Evolutionary conservation across 2,329 filamentous ascomycete genomes (phyloP).

Genomic region (Blastomyces silverae): DNA sequence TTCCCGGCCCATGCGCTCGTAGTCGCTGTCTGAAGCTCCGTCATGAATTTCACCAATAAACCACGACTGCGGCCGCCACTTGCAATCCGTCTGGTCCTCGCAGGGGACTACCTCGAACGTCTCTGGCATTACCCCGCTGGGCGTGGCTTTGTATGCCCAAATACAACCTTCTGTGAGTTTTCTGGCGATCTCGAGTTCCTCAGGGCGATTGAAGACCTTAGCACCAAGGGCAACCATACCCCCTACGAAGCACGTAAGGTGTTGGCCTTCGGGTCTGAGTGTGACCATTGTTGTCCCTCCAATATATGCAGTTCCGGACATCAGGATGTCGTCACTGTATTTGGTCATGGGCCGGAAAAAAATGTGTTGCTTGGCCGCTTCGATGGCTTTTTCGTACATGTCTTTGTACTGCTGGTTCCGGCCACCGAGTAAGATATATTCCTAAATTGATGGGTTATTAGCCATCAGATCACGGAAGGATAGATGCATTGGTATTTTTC

Average conservation of each 20-base stretch:
- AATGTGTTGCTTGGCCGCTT: constrained; percentile 63
- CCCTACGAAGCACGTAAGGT: constrained; percentile 50
- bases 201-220: constrained; percentile 45
- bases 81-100: constrained; percentile 17
- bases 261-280: constrained; percentile 42
- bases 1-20: constrained; percentile 13
- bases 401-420: constrained; percentile 56
- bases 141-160: constrained; percentile 48
- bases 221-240: constrained; percentile 51
- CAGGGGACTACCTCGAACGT: constrained; percentile 41
- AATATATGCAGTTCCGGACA: constrained; percentile 52
- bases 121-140: constrained; percentile 52
- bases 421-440: constrained; percentile 65
- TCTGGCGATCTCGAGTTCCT: constrained; percentile 45
- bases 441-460: constrained; percentile 13
- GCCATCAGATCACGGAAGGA: background rate
- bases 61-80: constrained; percentile 18
- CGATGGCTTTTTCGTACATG: constrained; percentile 63
- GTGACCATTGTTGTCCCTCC: constrained; percentile 32
- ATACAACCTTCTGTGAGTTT: constrained; percentile 51
- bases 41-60: constrained; percentile 15
- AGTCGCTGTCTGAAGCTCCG: constrained; percentile 13
- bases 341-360: constrained; percentile 71
- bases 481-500: background rate
- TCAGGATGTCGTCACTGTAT: constrained; percentile 61